phyloP scores from a whole-genome alignment of 768 basidiomycete genomes.

The Boletus subparvulus region DNA sequence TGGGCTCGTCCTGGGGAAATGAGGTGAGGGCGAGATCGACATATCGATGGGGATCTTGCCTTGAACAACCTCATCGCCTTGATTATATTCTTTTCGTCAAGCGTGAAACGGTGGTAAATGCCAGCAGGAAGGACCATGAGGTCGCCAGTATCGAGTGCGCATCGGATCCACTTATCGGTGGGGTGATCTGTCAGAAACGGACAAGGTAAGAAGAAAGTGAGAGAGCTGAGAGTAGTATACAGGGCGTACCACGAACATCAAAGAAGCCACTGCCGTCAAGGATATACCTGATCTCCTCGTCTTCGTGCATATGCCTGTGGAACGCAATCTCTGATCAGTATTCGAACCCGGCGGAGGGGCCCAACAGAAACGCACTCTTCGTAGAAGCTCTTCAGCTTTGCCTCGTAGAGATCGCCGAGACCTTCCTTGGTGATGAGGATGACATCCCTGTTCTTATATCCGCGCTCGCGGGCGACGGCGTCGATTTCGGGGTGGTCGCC shows the following conservation, averaged over 20 bases:
- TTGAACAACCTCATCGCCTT: conserved; percentile 84
- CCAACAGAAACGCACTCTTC: conserved; percentile 56
- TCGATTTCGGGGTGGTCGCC: conserved; percentile 52
- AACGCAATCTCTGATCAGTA: neutral
- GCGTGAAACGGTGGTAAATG: conserved; percentile 93
- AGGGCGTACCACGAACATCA: conserved; percentile 76
- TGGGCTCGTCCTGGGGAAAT: conserved; percentile 74
- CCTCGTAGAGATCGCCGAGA: conserved; percentile 80
- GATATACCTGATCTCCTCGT: conserved; percentile 93
- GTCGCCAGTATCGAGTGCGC: conserved; percentile 75
- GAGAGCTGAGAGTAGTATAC: neutral
- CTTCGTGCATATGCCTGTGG: conserved; percentile 86
- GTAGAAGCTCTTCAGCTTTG: conserved; percentile 80
- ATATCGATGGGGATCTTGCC: conserved; percentile 38
- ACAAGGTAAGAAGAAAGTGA: neutral
- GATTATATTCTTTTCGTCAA: conserved; percentile 73
- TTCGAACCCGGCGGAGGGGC: neutral
- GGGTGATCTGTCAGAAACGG: conserved; percentile 50
- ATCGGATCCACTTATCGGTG: conserved; percentile 77
- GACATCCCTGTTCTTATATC: conserved; percentile 82
- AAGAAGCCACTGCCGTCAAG: conserved; percentile 88
- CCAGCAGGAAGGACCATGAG: conserved; percentile 86
- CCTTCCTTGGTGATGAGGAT: conserved; percentile 77
- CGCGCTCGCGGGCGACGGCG: conserved; percentile 60
- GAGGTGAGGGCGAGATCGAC: neutral